Base-by-base conservation (phyloP, 768 basidiomycete species). In the Tricholoma terreum region DNA sequence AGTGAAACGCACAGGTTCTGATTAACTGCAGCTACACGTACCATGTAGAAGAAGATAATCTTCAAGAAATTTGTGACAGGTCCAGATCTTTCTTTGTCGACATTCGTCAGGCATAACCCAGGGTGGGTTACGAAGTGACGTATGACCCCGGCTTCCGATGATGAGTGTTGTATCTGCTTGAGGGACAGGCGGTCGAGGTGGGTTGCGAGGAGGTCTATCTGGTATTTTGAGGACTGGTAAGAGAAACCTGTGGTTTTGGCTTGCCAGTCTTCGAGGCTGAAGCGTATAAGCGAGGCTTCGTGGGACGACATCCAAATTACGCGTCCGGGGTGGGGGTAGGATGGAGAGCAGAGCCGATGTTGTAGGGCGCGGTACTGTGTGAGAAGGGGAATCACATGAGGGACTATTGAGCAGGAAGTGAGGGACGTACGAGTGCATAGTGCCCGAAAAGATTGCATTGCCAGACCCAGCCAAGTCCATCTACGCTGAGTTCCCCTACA, bases 371-470 rank as follows among this genome's bases (percentile, higher is more conserved):
- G 86, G 58, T 81, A 86, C 92, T 93, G 62, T 31, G 15, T 55
- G n/a, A 59, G 48, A 54, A 21, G 46, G 56, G 38, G 22, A 50
- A 50, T 36, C 45, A 10, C 4, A 42, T 30, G 55, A 38, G 14
- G 14, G 34, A 11, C 45, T 34, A 34, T 35, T 51, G 46, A 2
- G n/a, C 3, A 31, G n/a, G 21, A 40, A 61, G 45, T 36, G 15
- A 46, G 31, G 24, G 4, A 79, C 87, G 54, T 65, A 93, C 92
- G 61, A 94, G 71, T 27, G 79, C 79, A 66, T 87, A 94, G 69
- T 93, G 91, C 0, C 87, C 85, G 55, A 94, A 92, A 24, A 92
- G 72, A 63, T 94, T 94, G 58, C 84, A 88, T 66, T 93, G 90
- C 90, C 91, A 94, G 6, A 86, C 81, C 80, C 81, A 87, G 2